Evolutionary conservation across 768 basidiomycete species (phyloP).

Genomic region (Suillus subaureus): DNA sequence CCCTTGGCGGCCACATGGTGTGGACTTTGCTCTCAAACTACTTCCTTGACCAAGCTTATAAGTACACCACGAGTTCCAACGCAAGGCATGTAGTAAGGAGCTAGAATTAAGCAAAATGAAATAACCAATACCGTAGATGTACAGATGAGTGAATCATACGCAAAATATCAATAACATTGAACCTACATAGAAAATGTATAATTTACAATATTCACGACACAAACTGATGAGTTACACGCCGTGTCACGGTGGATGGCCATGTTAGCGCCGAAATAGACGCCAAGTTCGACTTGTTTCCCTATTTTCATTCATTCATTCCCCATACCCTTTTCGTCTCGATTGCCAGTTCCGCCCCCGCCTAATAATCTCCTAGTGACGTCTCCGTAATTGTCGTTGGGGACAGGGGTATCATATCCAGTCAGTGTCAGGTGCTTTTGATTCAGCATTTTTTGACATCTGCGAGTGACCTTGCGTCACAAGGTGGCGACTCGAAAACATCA

Average conservation of each 20-base stretch:
- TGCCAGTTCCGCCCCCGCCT: not conserved
- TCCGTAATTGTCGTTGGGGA: not conserved
- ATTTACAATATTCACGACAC: not conserved
- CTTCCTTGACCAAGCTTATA: too few species aligned
- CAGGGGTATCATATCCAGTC: not conserved
- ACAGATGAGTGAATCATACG: not conserved
- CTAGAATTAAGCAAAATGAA: too few species aligned
- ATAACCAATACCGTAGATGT: not conserved
- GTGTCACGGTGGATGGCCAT: too few species aligned
- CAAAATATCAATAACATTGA: not conserved
- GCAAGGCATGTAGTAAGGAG: too few species aligned
- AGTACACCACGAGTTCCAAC: too few species aligned
- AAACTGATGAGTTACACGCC: not conserved
- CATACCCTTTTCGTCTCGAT: not conserved
- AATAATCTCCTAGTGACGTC: not conserved
- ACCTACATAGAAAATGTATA: not conserved
- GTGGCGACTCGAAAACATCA: not conserved
- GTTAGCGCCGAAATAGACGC: not conserved
- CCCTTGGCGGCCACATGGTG: too few species aligned
- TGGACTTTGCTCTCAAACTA: too few species aligned
- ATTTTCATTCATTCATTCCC: not conserved
- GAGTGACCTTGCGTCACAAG: not conserved
- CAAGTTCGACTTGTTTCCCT: not conserved
- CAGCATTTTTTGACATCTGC: not conserved
- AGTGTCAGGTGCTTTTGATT: not conserved